These are phyloP conservation scores for Drosera spatulata DNA, from an alignment of 179 eudicot species.

Conservation along the genomic window DNA sequence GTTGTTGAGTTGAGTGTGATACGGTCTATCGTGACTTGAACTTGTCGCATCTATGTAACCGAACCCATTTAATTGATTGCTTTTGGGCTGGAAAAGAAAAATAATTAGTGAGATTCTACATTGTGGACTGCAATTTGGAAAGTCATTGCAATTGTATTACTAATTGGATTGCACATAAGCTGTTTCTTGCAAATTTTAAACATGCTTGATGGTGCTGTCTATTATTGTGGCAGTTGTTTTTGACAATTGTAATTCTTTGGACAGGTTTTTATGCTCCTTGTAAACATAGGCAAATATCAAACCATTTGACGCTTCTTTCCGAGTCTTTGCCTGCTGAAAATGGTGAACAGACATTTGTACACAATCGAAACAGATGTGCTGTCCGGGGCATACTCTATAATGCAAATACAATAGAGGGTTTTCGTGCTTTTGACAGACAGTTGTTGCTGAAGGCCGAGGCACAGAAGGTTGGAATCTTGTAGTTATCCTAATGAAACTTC, in stretches of 20 bases:
- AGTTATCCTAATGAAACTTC: neutral
- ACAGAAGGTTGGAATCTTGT: conserved; percentile 37
- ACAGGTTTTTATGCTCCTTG: conserved; percentile 92
- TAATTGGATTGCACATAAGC: too few relatives aligned
- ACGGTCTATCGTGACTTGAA: too few relatives aligned
- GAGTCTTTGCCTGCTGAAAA: conserved; percentile 79
- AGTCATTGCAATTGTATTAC: neutral
- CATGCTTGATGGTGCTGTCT: too few relatives aligned
- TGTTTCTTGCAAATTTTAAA: too few relatives aligned
- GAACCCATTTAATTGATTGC: too few relatives aligned
- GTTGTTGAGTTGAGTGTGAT: neutral
- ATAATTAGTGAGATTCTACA: too few relatives aligned
- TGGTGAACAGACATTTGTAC: conserved; percentile 26
- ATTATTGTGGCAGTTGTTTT: neutral
- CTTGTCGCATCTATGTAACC: too few relatives aligned
- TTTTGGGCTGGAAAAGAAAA: too few relatives aligned
- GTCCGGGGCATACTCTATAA: conserved; percentile 75
- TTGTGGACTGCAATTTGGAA: neutral
- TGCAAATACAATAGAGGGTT: conserved; percentile 81
- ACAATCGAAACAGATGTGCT: conserved; percentile 77
- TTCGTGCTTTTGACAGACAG: conserved; percentile 57
- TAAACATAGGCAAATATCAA: conserved; percentile 54
- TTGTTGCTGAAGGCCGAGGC: conserved; percentile 64
- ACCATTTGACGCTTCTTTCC: conserved; percentile 66
- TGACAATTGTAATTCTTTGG: neutral